Percentiles rank a stretch among this genome's conserved stretches.
phyloP scores from a whole-genome alignment of 768 basidiomycete genomes.

The Tulasnella sp. region DNA sequence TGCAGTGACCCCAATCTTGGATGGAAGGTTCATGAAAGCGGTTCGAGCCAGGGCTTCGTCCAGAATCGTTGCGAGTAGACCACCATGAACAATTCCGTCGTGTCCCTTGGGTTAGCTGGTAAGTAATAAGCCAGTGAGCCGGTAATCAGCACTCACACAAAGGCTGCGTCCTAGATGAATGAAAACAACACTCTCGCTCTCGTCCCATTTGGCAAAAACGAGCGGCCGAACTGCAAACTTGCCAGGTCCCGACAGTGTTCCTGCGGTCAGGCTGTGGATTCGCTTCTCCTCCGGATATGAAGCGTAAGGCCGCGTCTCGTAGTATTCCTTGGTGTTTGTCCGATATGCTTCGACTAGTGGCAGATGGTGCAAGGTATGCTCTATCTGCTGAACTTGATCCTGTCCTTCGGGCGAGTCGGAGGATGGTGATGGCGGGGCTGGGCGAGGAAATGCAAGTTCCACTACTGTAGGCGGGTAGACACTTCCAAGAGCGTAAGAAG shows the following conservation, averaged over 20 bases:
- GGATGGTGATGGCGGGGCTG: conserved; percentile 72
- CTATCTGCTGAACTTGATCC: conserved; percentile 62
- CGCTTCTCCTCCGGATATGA: conserved; percentile 70
- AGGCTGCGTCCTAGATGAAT: conserved; percentile 83
- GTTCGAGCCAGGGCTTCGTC: conserved; percentile 84
- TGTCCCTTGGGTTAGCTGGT: conserved; percentile 50
- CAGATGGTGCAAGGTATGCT: conserved; percentile 67
- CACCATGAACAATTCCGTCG: conserved; percentile 94
- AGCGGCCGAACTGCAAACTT: conserved; percentile 81
- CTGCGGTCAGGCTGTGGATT: conserved; percentile 82
- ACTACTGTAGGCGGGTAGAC: conserved; percentile 70
- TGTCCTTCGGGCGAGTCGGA: conserved; percentile 61
- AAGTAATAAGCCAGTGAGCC: background rate
- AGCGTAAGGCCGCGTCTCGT: conserved; percentile 75
- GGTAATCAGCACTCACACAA: conserved; percentile 54
- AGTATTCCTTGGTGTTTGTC: conserved; percentile 46
- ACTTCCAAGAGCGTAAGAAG: conserved; percentile 58
- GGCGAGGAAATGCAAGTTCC: conserved; percentile 72
- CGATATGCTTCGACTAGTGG: conserved; percentile 61
- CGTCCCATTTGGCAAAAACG: conserved; percentile 72
- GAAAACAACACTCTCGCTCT: conserved; percentile 69
- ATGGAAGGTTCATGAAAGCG: conserved; percentile 85
- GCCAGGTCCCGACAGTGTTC: conserved; percentile 84
- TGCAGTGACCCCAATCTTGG: conserved; percentile 92
- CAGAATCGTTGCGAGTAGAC: conserved; percentile 83